A percentile compares a stretch with the other conserved stretches of the same genome.
Evolutionary conservation across 805 yeast species (phyloP).

Genomic region (Yarrowia sp.): DNA sequence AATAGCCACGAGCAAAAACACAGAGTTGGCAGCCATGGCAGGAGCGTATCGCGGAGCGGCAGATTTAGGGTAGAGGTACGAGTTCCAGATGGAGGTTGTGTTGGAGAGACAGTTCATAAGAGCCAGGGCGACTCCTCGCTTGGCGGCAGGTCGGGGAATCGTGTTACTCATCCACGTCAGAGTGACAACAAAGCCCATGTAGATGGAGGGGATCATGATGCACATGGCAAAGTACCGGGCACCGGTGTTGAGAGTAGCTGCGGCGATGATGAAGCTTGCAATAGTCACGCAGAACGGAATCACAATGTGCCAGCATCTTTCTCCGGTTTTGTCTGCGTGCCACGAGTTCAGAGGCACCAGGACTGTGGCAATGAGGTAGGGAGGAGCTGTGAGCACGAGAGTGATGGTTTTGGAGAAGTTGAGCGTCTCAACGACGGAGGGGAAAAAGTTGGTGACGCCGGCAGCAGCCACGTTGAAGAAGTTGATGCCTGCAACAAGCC

Average conservation of each 20-base stretch:
- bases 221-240: slow-evolving; percentile 61
- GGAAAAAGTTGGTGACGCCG: slow-evolving; percentile 62
- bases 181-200: slow-evolving; percentile 53
- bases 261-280: slow-evolving; percentile 29
- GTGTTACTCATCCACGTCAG: slow-evolving; percentile 57
- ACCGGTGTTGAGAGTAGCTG: slow-evolving; percentile 50
- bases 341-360: slow-evolving; percentile 53
- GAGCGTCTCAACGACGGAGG: slow-evolving; percentile 57
- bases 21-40: slow-evolving; percentile 29
- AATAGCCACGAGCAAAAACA: slow-evolving; percentile 27
- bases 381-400: slow-evolving; percentile 58
- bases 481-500: slow-evolving; percentile 30
- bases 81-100: slow-evolving; percentile 29
- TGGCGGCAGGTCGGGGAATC: slow-evolving; percentile 57
- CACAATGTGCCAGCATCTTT: slow-evolving; percentile 51
- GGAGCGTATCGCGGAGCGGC: slow-evolving; percentile 29
- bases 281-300: slow-evolving; percentile 46
- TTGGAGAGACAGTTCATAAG: slow-evolving; percentile 44
- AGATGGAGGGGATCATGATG: slow-evolving; percentile 52
- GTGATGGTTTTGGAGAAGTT: slow-evolving; percentile 51
- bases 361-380: slow-evolving; percentile 52
- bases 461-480: slow-evolving; percentile 53
- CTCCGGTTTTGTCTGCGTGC: slow-evolving; percentile 57
- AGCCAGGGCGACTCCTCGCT: slow-evolving; percentile 57
- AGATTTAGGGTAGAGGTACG: slow-evolving; percentile 29